These are phyloP conservation scores for Pseudohyphozyma bogoriensis DNA, from an alignment of 768 basidiomycete species.

Conservation along the genomic window DNA sequence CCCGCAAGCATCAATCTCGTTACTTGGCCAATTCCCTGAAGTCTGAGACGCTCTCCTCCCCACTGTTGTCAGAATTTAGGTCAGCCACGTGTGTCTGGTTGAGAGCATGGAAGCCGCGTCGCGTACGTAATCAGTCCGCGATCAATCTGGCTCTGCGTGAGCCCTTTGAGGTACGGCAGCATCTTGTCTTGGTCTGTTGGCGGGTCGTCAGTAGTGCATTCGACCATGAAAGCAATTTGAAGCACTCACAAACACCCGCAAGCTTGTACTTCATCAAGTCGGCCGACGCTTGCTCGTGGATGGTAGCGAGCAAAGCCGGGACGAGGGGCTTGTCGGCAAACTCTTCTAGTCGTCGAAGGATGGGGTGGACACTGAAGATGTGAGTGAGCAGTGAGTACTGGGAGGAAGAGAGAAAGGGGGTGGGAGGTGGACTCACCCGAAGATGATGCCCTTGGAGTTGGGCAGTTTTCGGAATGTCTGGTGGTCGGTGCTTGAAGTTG, in stretches of 20 bases:
- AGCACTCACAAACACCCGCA: not conserved
- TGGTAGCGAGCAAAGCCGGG: constrained; percentile 37
- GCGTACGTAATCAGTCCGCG: constrained; percentile 37
- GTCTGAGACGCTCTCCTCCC: not conserved
- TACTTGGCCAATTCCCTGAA: constrained; percentile 1
- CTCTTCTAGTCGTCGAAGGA: constrained; percentile 36
- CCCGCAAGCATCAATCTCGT: too few relatives aligned
- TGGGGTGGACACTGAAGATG: constrained; percentile 34
- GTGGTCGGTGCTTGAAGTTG: constrained; percentile 33
- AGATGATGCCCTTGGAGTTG: constrained; percentile 36
- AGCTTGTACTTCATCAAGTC: constrained; percentile 36
- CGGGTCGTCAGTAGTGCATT: constrained; percentile 30
- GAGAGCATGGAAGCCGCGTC: not conserved
- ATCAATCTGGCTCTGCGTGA: constrained; percentile 36
- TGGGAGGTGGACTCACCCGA: constrained; percentile 36
- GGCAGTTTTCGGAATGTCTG: constrained; percentile 42
- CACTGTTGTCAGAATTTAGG: not conserved
- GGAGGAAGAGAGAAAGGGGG: too few relatives aligned
- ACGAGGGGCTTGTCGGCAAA: constrained; percentile 38
- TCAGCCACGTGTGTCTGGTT: not conserved
- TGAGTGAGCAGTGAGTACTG: not conserved
- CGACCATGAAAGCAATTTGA: not conserved
- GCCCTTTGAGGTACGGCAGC: constrained; percentile 37
- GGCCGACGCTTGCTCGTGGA: constrained; percentile 34
- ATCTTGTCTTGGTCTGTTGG: constrained; percentile 34